Conservation (phyloP, 208 protist species). For the Leishmania turanica region DNA sequence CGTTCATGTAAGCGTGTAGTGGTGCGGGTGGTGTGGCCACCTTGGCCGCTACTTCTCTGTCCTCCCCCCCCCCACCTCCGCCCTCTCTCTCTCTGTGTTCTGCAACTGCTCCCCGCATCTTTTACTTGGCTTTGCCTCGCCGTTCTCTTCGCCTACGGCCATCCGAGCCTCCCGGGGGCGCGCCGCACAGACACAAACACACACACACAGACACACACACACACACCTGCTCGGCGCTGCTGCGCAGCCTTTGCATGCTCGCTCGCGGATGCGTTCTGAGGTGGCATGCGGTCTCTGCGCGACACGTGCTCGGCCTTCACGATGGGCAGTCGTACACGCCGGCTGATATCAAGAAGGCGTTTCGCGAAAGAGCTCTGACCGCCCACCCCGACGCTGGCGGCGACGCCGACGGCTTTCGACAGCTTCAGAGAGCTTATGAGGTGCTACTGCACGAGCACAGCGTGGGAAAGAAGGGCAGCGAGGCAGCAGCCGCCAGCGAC, state of each 20-base stretch:
- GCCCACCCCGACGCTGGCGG: constrained; percentile 62
- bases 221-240: background rate
- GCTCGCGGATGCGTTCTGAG: constrained; percentile 1
- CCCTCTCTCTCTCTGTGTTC: background rate
- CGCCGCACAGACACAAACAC: background rate
- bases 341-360: constrained; percentile 57
- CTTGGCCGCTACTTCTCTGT: background rate
- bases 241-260: constrained; percentile 3
- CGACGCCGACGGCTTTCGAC: constrained; percentile 40
- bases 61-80: background rate
- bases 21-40: background rate
- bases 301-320: constrained; percentile 16
- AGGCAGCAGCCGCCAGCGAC: background rate
- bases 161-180: background rate
- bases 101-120: background rate
- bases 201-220: background rate
- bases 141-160: background rate
- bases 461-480: background rate
- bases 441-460: constrained; percentile 36
- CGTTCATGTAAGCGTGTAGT: no score
- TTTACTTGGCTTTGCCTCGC: background rate
- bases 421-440: constrained; percentile 57
- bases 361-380: constrained; percentile 49
- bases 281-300: background rate
- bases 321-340: constrained; percentile 23